Base-by-base conservation (phyloP, 2,329 filamentous ascomycete species). In the Rhinocladiella similis region DNA sequence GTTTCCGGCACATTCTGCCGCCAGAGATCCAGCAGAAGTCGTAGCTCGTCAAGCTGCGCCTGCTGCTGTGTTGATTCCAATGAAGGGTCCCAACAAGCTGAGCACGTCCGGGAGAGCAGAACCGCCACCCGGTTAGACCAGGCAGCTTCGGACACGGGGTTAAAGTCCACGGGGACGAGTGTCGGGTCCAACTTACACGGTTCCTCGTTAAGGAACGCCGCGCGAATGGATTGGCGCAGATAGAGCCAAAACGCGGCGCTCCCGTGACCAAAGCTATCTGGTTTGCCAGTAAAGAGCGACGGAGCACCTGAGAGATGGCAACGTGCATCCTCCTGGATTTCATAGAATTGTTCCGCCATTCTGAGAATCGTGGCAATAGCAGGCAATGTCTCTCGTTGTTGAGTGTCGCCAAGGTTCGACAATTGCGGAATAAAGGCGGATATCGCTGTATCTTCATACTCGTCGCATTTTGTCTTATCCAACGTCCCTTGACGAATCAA, bases 301-400 rank as follows among this genome's bases (percentile, higher is more conserved):
- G 16, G 47, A 19, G 54, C 54, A 12, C 54, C 54, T 10, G 35
- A 6, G n/a, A 57, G 22, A 42, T 57, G 54, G 20, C 35, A 41
- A 5, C 33, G 49, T 6, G 42, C 29, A 19, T 57, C 54, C 18
- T 57, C 33, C 7, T 27, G 33, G n/a, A 48, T 22, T 22, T 57
- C 54, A 7, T 9, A 48, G 42, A 57, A 57, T 22, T 57, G 52
- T 46, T 54, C 52, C 13, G 52, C 20, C 52, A 54, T 54, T 10
- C 52, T 43, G 14, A 54, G 36, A 16, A 54, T 48, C 16, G 48
- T 45, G 10, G 25, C 20, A 3, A 45, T 54, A 5, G 52, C 45
- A 19, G 42, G 38, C 12, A 49, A 22, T n/a, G n/a, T 45, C n/a
- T 38, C 35, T 25, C 22, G 22, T 7, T 25, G 4, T 5, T 25